Base-by-base conservation (phyloP, 441 rosid species). In the Manihot esculenta region DNA sequence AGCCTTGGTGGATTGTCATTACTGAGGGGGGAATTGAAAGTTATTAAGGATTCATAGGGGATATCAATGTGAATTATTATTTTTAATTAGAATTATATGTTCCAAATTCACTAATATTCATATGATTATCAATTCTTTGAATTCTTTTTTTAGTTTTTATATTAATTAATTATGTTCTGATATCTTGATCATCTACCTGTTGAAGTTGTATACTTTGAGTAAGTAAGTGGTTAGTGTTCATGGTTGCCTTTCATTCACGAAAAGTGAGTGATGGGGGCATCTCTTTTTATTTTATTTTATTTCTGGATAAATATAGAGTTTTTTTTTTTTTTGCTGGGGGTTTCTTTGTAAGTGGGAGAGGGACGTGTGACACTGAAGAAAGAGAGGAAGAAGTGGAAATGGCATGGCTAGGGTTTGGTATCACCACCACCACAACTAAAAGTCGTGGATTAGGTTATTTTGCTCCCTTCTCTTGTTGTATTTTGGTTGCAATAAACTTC, bases 201-300 rank as follows among this genome's bases (percentile, higher is more conserved):
- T 81, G 84, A 83, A 84, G 84, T 78, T 70, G 20, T 87, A 86
- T 79, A 84, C 88, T 85, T 89, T 79, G 90, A 86, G 92, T 86
- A 76, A 83, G 90, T 79, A 79, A 86, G 89, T 85, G 89, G 93
- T 76, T 83, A 83, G 85, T 82, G 87, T 80, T 80, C 77, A 82
- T 78, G 86, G 88, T 88, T 87, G 96, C 92, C 90, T 86, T 85
- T 72, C 80, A 79, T 89, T 87, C 96, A 91, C 94, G 94, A 85
- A 89, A 93, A 93, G 97, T 70, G 80, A 84, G 80, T 77, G 86
- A 88, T 78, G 75, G 64, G 79, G 76, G 84, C 83, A 82, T 88
- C 84, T 82, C 67, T 70, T 69, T 56, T 26, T 67, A 20, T 58
- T 50, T 11, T 49, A 73, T 44, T 24, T n/a, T n/a, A n/a, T n/a